Base-by-base conservation (phyloP, 495 filamentous ascomycete species). In the Aspergillus egyptiacus region DNA sequence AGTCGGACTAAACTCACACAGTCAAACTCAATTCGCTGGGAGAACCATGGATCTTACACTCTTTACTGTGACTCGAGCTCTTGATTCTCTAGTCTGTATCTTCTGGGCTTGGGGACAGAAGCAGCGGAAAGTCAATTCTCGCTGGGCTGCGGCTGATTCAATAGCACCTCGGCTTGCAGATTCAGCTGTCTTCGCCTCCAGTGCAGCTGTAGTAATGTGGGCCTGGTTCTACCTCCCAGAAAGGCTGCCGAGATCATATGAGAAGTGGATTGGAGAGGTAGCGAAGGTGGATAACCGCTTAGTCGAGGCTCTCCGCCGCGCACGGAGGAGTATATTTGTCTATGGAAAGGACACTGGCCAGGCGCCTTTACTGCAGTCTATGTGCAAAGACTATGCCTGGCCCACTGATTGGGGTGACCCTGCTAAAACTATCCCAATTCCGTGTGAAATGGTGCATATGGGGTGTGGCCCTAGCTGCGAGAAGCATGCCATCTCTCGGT, bases 381-480 rank as follows among this genome's bases (percentile, higher is more conserved):
- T 95, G 85, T 91, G 86, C 62, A 69, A 66, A 39, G 87, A 94
- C 54, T 84, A 84, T 64, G 64, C 67, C 39, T 81, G 80, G 71
- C 89, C 89, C 1, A 47, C 75, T 1, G 65, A 65, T 46, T 91
- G 85, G 80, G 91, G 88, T 9, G 86, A 96, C 61, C 91, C 91
- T 2, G 73, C 74, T 23, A 74, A 76, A 38, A 79, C 83, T 0
- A 66, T 83, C 22, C 91, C 89, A 0, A 86, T 93, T 50, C 89
- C 88, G 5, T 96, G 91, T 69, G 82, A 89, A 65, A 69, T 96
- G 57, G 87, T 95, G 18, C 91, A 96, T 59, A 87, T 87, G 81
- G 86, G 86, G 43, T 75, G 74, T 48, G 85, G 87, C 18, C 74
- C 81, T 2, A 86, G 67, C 49, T 96, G 91, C 64, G 89, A 96